phyloP scores from a whole-genome alignment of 2,329 filamentous ascomycete genomes.

The Cercospora zeae-maydis region DNA sequence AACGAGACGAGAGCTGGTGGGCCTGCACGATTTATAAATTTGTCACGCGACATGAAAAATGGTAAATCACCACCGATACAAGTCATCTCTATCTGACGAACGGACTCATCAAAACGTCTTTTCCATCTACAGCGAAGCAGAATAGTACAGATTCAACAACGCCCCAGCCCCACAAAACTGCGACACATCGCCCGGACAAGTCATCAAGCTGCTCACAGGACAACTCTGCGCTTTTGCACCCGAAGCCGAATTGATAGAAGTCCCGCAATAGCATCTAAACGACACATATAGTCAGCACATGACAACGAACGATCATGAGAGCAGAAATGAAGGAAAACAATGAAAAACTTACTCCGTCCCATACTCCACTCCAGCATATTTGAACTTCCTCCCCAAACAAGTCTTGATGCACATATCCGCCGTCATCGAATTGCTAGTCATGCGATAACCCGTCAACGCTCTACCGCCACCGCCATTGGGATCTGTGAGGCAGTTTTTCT shows the following conservation, averaged over 20 bases:
- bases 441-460: conserved; percentile 21
- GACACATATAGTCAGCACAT: neutral
- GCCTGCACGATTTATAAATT: no score
- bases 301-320: neutral
- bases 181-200: conserved; percentile 29
- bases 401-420: conserved; percentile 32
- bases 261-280: conserved; percentile 30
- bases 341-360: conserved; percentile 1
- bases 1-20: no score
- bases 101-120: neutral
- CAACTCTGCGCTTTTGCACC: conserved; percentile 25
- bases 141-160: conserved; percentile 36
- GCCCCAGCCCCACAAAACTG: conserved; percentile 33
- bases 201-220: conserved; percentile 23
- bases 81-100: neutral
- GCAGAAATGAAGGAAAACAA: neutral
- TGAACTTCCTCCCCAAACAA: conserved; percentile 30
- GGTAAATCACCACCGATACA: neutral
- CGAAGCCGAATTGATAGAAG: conserved; percentile 18
- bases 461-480: conserved; percentile 20
- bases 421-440: conserved; percentile 24
- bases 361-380: conserved; percentile 31
- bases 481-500: conserved; percentile 28
- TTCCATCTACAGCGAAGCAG: conserved; percentile 13
- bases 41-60: no score